Conservation (phyloP, 2,329 filamentous ascomycete genomes). For the Diaporthe sp. region DNA sequence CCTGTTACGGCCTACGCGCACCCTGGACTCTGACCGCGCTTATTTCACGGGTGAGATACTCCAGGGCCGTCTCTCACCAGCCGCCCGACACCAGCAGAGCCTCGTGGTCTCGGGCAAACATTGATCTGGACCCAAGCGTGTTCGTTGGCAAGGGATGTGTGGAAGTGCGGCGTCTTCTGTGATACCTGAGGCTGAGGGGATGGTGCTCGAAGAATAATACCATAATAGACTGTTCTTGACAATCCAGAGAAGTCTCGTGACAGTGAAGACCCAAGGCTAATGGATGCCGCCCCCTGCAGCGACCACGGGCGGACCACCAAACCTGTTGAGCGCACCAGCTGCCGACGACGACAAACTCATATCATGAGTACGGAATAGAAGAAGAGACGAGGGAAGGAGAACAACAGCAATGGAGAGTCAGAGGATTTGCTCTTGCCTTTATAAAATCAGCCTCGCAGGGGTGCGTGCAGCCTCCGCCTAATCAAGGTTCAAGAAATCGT, state of each 20-base stretch:
- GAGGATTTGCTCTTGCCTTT: background rate
- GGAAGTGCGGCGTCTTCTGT: background rate
- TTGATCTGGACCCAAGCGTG: background rate
- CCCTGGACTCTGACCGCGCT: background rate
- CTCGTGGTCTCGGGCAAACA: background rate
- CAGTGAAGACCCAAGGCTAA: background rate
- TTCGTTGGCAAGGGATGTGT: background rate
- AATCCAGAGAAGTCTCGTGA: background rate
- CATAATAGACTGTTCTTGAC: background rate
- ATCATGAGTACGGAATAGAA: background rate
- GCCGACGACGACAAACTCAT: background rate
- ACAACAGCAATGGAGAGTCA: background rate
- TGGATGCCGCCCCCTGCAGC: background rate
- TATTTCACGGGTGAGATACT: background rate
- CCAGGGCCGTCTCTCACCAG: background rate
- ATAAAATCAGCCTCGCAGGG: constrained; percentile 20
- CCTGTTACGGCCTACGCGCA: background rate
- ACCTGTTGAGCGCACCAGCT: background rate
- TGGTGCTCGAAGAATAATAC: background rate
- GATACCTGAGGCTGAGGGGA: background rate
- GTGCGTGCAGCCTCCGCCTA: background rate
- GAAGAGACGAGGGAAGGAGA: background rate
- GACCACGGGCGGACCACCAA: background rate
- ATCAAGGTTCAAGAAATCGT: constrained; percentile 24
- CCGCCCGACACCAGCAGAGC: background rate